phyloP scores from a whole-genome alignment of 2,329 filamentous ascomycete species.

The Karstenula rhodostoma region DNA sequence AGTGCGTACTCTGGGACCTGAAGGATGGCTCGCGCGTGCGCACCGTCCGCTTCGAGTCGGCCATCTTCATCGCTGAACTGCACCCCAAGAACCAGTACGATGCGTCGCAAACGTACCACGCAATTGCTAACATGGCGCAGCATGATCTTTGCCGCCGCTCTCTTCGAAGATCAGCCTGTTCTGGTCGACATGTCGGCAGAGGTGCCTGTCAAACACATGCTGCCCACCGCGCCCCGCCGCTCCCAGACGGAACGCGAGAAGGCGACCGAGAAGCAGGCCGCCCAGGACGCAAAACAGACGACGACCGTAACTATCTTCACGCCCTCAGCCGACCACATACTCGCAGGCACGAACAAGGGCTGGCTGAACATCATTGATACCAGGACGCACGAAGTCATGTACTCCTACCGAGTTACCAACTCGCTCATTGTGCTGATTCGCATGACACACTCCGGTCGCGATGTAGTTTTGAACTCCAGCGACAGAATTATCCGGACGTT shows the following conservation, averaged over 20 bases:
- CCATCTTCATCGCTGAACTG: slow-evolving; percentile 94
- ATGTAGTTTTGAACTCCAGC: slow-evolving; percentile 90
- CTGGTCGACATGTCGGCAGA: slow-evolving; percentile 80
- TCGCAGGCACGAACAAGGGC: slow-evolving; percentile 93
- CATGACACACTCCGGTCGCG: slow-evolving; percentile 82
- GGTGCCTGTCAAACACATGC: slow-evolving; percentile 75
- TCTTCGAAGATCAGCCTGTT: slow-evolving; percentile 92
- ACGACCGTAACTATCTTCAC: slow-evolving; percentile 94
- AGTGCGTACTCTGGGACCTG: slow-evolving; percentile 94
- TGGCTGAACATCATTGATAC: slow-evolving; percentile 96
- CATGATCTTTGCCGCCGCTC: slow-evolving; percentile 84
- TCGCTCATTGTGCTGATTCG: slow-evolving; percentile 89
- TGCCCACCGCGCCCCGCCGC: slow-evolving; percentile 84
- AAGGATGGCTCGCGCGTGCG: slow-evolving; percentile 75
- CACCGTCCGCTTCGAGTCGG: slow-evolving; percentile 89
- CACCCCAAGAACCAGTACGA: slow-evolving; percentile 87
- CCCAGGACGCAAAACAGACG: slow-evolving; percentile 92
- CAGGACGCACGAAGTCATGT: slow-evolving; percentile 80
- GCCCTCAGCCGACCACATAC: slow-evolving; percentile 82
- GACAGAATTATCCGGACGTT: slow-evolving; percentile 96
- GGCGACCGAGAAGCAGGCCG: slow-evolving; percentile 82
- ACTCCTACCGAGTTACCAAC: slow-evolving; percentile 86
- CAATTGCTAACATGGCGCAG: slow-evolving; percentile 54
- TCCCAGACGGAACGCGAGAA: slow-evolving; percentile 74
- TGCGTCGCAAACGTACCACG: not conserved